These are phyloP conservation scores for Eucalyptus pauciflora DNA, from an alignment of 345 rosid genomes.

Conservation along the genomic window DNA sequence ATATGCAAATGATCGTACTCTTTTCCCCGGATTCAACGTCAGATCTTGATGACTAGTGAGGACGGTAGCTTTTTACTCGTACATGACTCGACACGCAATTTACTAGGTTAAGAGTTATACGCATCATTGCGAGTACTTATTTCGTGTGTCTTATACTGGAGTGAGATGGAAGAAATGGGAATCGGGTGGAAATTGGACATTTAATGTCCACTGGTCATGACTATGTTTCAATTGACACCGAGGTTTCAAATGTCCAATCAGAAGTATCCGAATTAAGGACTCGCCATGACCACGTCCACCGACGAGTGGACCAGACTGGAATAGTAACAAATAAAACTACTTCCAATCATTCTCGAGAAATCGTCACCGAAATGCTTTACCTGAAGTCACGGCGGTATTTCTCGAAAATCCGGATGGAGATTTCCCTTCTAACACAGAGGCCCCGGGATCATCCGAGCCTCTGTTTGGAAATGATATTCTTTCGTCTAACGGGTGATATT, in stretches of 20 bases:
- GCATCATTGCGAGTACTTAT: accelerated
- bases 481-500: not conserved
- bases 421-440: not conserved
- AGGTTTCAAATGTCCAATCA: not conserved
- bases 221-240: not conserved
- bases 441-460: not conserved
- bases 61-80: not conserved
- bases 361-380: not conserved
- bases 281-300: not conserved
- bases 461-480: not conserved
- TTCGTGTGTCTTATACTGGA: not conserved
- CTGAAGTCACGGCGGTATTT: not conserved
- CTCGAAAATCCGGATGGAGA: not conserved
- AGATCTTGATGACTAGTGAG: not conserved
- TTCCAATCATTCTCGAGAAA: not conserved
- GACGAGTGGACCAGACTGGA: not conserved
- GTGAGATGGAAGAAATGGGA: not conserved
- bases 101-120: not conserved
- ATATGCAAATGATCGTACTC: accelerated
- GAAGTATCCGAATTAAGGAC: not conserved
- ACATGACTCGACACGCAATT: not conserved
- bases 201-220: not conserved
- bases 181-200: not conserved
- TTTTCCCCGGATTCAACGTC: not conserved
- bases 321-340: too few relatives aligned